phyloP scores from a whole-genome alignment of 768 basidiomycete genomes.

The Psilocybe tampanensis region DNA sequence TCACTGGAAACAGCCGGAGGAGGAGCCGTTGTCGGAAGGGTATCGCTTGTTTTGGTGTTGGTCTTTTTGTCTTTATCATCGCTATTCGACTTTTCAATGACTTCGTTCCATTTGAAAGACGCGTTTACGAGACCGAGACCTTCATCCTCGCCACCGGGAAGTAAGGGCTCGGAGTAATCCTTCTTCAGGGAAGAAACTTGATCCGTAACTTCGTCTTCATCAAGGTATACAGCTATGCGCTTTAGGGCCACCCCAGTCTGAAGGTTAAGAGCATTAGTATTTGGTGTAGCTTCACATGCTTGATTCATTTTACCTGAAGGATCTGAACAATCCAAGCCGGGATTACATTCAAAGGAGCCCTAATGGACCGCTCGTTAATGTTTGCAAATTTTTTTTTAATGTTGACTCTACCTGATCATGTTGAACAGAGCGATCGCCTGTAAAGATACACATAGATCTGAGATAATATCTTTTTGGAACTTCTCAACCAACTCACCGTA shows the following conservation, averaged over 20 bases:
- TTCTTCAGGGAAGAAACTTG: constrained; percentile 69
- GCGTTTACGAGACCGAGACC: constrained; percentile 62
- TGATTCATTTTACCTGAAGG: constrained; percentile 51
- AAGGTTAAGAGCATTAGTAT: background rate
- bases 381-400: background rate
- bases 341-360: constrained; percentile 75
- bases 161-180: constrained; percentile 26
- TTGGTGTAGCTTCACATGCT: background rate
- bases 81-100: constrained; percentile 30
- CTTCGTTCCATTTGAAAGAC: constrained; percentile 64
- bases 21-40: constrained; percentile 8
- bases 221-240: constrained; percentile 67
- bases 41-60: constrained; percentile 10
- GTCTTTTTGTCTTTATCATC: too few relatives aligned
- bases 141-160: constrained; percentile 33
- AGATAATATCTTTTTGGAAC: background rate
- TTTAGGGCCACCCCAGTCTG: constrained; percentile 66
- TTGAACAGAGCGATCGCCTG: constrained; percentile 82
- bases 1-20: constrained; percentile 17
- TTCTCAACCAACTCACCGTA: constrained; percentile 51
- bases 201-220: constrained; percentile 69
- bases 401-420: constrained; percentile 70
- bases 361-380: constrained; percentile 20
- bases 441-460: background rate
- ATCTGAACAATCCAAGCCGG: constrained; percentile 81